Evolutionary conservation across 192 early-diverging fungal genomes (phyloP).

Genomic region (Funneliformis geosporum): DNA sequence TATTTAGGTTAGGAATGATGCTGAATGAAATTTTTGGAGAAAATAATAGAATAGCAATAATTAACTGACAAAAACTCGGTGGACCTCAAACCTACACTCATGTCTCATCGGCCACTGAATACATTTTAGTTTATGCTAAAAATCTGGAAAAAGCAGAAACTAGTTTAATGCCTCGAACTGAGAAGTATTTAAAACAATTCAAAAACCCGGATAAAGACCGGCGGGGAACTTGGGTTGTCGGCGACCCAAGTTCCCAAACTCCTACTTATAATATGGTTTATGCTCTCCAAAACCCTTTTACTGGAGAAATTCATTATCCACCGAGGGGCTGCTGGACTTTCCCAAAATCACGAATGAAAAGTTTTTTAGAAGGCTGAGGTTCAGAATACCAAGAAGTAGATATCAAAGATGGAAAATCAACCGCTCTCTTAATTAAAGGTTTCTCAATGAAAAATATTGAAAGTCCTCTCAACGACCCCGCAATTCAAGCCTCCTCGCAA

Average conservation of each 20-base stretch:
- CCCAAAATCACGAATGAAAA: neutral
- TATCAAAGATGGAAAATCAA: neutral
- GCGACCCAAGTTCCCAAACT: neutral
- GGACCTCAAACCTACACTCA: neutral
- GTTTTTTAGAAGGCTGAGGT: neutral
- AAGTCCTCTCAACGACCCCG: no score
- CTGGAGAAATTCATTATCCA: neutral
- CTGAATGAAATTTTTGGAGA: slow-evolving; percentile 25
- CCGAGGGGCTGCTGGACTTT: neutral
- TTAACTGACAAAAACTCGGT: slow-evolving; percentile 5
- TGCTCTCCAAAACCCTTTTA: slow-evolving; percentile 1
- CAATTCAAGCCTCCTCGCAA: no score
- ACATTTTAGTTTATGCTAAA: slow-evolving; percentile 22
- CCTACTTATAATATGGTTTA: neutral
- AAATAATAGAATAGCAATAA: slow-evolving; percentile 11
- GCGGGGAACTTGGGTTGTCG: neutral
- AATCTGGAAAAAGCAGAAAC: neutral
- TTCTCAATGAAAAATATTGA: neutral
- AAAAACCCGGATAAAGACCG: slow-evolving; percentile 15
- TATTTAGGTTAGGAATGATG: slow-evolving; percentile 17
- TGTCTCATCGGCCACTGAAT: neutral
- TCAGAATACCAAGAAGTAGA: neutral
- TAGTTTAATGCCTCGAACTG: neutral
- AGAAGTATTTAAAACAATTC: neutral
- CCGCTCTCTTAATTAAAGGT: no score